Evolutionary conservation across 371 early-diverging fungal species (phyloP).

Genomic region (Mortierella sp.): DNA sequence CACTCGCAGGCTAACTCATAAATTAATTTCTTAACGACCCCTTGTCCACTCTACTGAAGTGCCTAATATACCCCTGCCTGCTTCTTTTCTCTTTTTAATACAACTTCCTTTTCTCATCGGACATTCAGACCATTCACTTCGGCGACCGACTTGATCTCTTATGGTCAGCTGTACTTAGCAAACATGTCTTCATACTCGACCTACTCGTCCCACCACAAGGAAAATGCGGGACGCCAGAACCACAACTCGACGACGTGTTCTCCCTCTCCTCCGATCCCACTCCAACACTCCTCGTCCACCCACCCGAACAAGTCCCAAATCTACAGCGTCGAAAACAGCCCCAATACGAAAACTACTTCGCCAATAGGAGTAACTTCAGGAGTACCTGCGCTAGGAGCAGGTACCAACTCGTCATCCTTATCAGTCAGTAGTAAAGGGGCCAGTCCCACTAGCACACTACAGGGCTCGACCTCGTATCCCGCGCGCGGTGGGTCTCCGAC

Average conservation of each 20-base stretch:
- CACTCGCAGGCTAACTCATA: too few species aligned
- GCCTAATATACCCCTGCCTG: too few species aligned
- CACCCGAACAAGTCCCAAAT: not conserved
- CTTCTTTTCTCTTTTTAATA: too few species aligned
- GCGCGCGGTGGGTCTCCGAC: constrained; percentile 5
- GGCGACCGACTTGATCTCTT: too few species aligned
- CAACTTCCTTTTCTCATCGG: constrained; percentile 2
- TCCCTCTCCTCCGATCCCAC: constrained; percentile 1
- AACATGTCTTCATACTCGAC: constrained; percentile 36
- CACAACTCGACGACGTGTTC: not conserved
- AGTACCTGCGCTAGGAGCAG: constrained; percentile 3
- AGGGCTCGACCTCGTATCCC: not conserved
- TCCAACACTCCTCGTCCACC: constrained; percentile 1
- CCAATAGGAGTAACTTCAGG: too few species aligned
- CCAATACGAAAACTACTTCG: not conserved
- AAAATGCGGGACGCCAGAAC: not conserved
- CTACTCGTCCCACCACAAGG: constrained; percentile 28
- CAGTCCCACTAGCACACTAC: constrained; percentile 20
- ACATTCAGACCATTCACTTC: too few species aligned
- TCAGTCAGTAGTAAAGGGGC: not conserved
- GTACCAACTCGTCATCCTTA: not conserved
- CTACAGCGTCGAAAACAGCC: constrained; percentile 13
- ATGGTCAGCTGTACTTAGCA: too few species aligned
- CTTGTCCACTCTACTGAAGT: too few species aligned
- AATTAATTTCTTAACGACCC: too few species aligned